phyloP scores from a whole-genome alignment of 2,329 filamentous ascomycete species.

The Fusarium sp. region DNA sequence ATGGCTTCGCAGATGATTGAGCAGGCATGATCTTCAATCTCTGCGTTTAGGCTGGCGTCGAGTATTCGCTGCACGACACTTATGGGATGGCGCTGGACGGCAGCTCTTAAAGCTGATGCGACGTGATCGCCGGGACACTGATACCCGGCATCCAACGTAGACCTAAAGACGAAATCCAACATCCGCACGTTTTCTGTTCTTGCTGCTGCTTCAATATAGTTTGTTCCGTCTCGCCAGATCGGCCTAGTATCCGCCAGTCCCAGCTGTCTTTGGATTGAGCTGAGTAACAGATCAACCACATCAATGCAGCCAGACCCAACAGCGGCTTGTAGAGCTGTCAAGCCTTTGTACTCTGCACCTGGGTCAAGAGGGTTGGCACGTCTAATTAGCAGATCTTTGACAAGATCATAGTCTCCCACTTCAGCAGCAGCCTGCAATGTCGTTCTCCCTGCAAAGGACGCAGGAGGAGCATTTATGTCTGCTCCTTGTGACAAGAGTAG shows the following conservation, averaged over 20 bases:
- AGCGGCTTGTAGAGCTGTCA: slow-evolving; percentile 2
- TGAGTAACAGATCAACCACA: background rate
- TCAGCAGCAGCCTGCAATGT: slow-evolving; percentile 7
- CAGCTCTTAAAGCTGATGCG: accelerated
- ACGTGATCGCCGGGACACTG: accelerated
- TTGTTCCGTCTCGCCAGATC: accelerated
- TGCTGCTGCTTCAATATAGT: background rate
- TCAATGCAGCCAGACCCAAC: background rate
- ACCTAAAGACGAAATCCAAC: accelerated
- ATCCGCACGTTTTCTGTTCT: accelerated
- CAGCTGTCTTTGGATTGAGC: background rate
- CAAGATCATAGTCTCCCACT: accelerated
- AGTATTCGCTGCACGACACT: background rate
- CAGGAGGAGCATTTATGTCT: background rate
- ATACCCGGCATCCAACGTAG: accelerated
- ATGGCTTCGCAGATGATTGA: background rate
- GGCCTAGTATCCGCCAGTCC: accelerated
- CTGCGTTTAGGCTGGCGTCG: accelerated
- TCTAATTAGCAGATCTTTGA: accelerated
- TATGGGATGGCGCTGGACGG: accelerated
- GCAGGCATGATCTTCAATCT: accelerated
- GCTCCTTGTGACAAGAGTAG: background rate
- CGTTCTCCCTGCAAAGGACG: background rate
- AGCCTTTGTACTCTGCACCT: accelerated
- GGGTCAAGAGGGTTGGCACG: background rate